phyloP scores from a whole-genome alignment of 305 asterid genomes.

The Caryopteris hybrid region DNA sequence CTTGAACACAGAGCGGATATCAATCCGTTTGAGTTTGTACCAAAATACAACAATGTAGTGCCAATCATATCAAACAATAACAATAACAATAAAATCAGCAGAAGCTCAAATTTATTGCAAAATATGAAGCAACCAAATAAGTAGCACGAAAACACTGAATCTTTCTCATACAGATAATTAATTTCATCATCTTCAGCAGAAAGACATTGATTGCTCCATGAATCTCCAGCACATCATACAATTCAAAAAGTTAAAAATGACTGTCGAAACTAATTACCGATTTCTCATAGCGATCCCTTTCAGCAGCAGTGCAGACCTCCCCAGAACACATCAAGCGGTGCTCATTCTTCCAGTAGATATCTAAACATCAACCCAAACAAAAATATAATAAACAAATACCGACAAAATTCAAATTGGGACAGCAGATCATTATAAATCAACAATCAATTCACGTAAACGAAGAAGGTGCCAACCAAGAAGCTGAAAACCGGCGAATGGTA shows the following conservation, averaged over 20 bases:
- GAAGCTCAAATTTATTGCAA: not conserved
- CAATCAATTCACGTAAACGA: not conserved
- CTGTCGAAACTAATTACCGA: constrained; percentile 43
- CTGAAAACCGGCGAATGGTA: constrained; percentile 85
- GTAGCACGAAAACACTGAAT: not conserved
- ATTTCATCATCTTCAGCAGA: not conserved
- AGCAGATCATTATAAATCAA: not conserved
- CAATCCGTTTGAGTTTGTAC: not conserved
- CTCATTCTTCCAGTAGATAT: constrained; percentile 92
- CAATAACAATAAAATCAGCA: too few relatives aligned
- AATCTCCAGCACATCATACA: not conserved
- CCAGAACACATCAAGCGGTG: constrained; percentile 87
- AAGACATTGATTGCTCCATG: not conserved
- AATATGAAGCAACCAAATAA: not conserved
- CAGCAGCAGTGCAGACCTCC: constrained; percentile 82
- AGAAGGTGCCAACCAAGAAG: constrained; percentile 53
- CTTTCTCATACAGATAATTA: not conserved
- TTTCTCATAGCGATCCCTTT: constrained; percentile 96
- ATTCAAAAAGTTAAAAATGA: not conserved
- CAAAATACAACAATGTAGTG: not conserved
- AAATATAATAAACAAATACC: not conserved
- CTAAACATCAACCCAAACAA: constrained; percentile 24
- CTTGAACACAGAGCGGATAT: not conserved
- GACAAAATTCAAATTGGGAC: not conserved
- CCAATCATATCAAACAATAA: not conserved